Evolutionary conservation across 805 yeast species (phyloP).

Genomic region (Torulaspora gathmanii): DNA sequence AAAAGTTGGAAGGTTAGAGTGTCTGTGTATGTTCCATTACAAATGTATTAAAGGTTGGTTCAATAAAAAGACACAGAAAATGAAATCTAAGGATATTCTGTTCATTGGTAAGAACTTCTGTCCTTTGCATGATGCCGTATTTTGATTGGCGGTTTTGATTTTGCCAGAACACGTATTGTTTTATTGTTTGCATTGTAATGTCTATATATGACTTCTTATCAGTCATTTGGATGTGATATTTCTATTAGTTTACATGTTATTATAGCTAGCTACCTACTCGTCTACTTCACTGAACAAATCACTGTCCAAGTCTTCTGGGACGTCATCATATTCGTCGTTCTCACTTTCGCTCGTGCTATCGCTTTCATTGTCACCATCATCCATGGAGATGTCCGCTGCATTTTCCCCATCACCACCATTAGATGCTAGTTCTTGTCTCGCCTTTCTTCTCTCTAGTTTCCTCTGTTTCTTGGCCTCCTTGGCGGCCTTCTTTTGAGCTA

Average conservation of each 20-base stretch:
- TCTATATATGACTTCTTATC: not conserved
- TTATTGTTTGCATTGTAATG: slow-evolving; percentile 1
- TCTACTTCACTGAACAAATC: slow-evolving; percentile 45
- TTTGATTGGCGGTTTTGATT: slow-evolving; percentile 9
- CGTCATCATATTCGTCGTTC: slow-evolving; percentile 38
- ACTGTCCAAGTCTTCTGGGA: slow-evolving; percentile 45
- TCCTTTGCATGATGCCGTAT: slow-evolving; percentile 45
- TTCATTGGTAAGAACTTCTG: slow-evolving; percentile 41
- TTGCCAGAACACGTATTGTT: too few species aligned
- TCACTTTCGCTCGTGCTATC: slow-evolving; percentile 36
- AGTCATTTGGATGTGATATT: not conserved
- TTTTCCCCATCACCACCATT: slow-evolving; percentile 27
- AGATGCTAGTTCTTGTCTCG: slow-evolving; percentile 28
- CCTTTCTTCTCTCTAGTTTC: slow-evolving; percentile 49
- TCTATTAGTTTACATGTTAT: slow-evolving; percentile 5
- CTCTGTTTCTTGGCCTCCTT: slow-evolving; percentile 71
- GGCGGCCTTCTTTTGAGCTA: slow-evolving; percentile 66
- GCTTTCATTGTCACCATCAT: slow-evolving; percentile 14
- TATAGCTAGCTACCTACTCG: slow-evolving; percentile 3
- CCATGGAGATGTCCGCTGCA: slow-evolving; percentile 19
- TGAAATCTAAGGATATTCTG: slow-evolving; percentile 17
- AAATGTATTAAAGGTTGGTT: slow-evolving; percentile 91
- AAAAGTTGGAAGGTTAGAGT: slow-evolving; percentile 85
- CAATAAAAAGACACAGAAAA: slow-evolving; percentile 59
- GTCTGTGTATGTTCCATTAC: slow-evolving; percentile 91